These are phyloP conservation scores for Schwanniomyces etchellsii DNA, from an alignment of 1,139 yeast species.

Conservation along the genomic window DNA sequence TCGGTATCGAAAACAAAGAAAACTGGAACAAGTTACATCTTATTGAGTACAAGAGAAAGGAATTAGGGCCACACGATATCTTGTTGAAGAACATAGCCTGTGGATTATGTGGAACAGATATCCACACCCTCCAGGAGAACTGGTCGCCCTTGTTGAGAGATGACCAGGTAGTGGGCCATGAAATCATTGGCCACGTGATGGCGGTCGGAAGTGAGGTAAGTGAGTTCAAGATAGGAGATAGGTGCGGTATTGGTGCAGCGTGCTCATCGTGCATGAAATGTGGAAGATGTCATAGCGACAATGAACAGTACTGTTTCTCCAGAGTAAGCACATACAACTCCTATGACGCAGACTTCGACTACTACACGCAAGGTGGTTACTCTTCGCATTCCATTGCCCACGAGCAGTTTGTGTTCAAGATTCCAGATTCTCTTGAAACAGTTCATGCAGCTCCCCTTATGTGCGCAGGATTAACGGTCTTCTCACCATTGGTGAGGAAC, in stretches of 20 bases:
- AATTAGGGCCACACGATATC: slow-evolving; percentile 33
- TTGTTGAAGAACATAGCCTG: slow-evolving; percentile 44
- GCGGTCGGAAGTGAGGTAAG: slow-evolving; percentile 45
- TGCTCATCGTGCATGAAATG: slow-evolving; percentile 46
- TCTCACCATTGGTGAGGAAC: slow-evolving; percentile 44
- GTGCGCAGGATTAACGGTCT: slow-evolving; percentile 66
- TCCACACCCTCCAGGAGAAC: slow-evolving; percentile 43
- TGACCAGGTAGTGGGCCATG: slow-evolving; percentile 38
- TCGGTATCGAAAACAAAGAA: slow-evolving; percentile 27
- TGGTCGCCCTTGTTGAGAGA: slow-evolving; percentile 23
- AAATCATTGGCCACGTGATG: slow-evolving; percentile 51
- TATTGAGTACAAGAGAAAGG: slow-evolving; percentile 35
- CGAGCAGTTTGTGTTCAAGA: slow-evolving; percentile 48
- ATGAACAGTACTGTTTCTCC: slow-evolving; percentile 48
- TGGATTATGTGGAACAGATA: slow-evolving; percentile 61
- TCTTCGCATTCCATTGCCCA: slow-evolving; percentile 51
- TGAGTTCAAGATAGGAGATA: slow-evolving; percentile 46
- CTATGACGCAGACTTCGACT: slow-evolving; percentile 20
- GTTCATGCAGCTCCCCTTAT: slow-evolving; percentile 56
- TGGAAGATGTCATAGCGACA: slow-evolving; percentile 35
- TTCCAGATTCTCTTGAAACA: slow-evolving; percentile 48
- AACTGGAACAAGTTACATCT: slow-evolving; percentile 41
- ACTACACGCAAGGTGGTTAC: slow-evolving; percentile 56
- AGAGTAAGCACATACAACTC: slow-evolving; percentile 41
- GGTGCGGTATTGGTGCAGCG: slow-evolving; percentile 61